Base-by-base conservation (phyloP, 139 green algal species). In the Microglena sp. region DNA sequence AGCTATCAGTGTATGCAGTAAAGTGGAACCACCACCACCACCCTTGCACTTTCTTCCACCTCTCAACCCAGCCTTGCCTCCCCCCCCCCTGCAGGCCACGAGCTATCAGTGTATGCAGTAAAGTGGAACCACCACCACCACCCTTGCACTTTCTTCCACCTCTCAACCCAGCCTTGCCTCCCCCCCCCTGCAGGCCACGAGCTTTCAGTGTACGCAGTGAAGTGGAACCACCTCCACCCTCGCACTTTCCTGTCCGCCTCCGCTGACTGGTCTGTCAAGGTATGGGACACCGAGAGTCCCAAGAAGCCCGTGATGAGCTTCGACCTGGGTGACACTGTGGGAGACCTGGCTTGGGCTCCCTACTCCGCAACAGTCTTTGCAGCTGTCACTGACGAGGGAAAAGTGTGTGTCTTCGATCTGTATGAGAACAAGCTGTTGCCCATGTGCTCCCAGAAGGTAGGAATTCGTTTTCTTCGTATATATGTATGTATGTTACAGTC, bases 201-300 rank as follows among this genome's bases (percentile, higher is more conserved):
- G 53, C 65, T 77, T 26, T 66, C 74, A 0, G 84, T 96, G 30
- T 96, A 97, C 55, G 66, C 77, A 0, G 88, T 93, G 27, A 75
- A 78, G 58, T 97, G 89, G 87, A 96, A 95, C 73, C 29, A 53
- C 45, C 72, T 89, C 30, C 89, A 96, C 71, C 55, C 75, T 15
- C 34, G 59, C 45, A 77, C 89, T 29, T 96, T 97, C 80, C 75
- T 97, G 43, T 92, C 90, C 0, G 81, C 83, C 0, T 87, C 76
- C n/a, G 89, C 89, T 2, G 92, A 98, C 82, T 97, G 90, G 90
- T 87, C 73, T 6, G 81, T 96, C 22, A 90, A 88, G 69, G 56
- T 84, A 65, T 84, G 78, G 78, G 78, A 84, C 58, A 46, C 62
- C n/a, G n/a, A n/a, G n/a, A n/a, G n/a, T n/a, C n/a, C n/a, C n/a